These are phyloP conservation scores for Naganishia vaughanmartiniae DNA, from an alignment of 768 basidiomycete species.

Conservation along the genomic window DNA sequence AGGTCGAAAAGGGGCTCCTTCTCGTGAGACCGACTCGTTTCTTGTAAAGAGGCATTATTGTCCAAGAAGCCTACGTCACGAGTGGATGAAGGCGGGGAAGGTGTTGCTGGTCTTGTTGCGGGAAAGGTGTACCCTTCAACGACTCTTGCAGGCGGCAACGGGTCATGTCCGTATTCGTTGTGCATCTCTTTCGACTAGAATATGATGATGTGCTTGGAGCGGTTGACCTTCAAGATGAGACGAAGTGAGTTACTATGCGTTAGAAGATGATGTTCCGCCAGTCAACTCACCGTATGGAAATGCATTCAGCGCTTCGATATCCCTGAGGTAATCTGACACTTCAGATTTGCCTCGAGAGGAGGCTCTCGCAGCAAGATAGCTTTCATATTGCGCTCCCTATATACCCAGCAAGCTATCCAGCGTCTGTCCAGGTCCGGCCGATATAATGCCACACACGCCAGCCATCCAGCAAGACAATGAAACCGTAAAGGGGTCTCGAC, in stretches of 20 bases:
- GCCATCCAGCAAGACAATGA: not conserved
- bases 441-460: not conserved
- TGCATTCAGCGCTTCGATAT: too few relatives aligned
- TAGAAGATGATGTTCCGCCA: too few relatives aligned
- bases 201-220: not conserved
- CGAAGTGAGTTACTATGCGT: too few relatives aligned
- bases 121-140: constrained; percentile 1
- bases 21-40: not conserved
- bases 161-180: not conserved
- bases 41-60: not conserved
- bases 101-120: not conserved
- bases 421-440: not conserved
- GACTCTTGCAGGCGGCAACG: not conserved
- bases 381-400: too few relatives aligned
- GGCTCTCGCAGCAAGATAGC: too few relatives aligned
- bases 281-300: too few relatives aligned
- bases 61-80: not conserved
- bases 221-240: too few relatives aligned
- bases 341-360: too few relatives aligned
- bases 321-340: too few relatives aligned
- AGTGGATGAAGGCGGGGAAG: not conserved
- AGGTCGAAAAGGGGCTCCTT: not conserved
- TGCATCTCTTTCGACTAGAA: not conserved
- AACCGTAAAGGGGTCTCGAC: not conserved
- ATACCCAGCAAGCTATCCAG: too few relatives aligned